Evolutionary conservation across 345 rosid genomes (phyloP).

Genomic region (Ailanthus altissimus): DNA sequence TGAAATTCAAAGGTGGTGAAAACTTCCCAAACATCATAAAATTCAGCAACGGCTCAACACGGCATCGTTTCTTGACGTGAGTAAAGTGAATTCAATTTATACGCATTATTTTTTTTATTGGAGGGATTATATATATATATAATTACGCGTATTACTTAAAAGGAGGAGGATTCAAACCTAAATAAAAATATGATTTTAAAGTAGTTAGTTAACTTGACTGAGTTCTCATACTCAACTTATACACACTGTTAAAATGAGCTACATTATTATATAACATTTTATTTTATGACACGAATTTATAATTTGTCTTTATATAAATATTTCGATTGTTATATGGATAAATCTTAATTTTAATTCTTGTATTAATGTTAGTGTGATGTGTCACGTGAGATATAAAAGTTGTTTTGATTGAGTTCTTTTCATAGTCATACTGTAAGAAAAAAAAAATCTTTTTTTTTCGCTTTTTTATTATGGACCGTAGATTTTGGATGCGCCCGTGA

Average conservation of each 20-base stretch:
- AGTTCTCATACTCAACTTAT: too few relatives aligned
- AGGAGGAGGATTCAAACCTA: too few relatives aligned
- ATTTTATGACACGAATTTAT: too few relatives aligned
- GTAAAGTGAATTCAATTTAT: not conserved
- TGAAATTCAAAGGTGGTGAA: not conserved
- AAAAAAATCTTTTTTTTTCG: not conserved
- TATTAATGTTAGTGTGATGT: not conserved
- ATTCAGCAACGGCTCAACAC: not conserved
- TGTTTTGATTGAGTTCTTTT: not conserved
- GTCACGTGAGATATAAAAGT: not conserved
- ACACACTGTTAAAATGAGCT: too few relatives aligned
- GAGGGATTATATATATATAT: too few relatives aligned
- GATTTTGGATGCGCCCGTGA: constrained; percentile 47
- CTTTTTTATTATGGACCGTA: constrained; percentile 20
- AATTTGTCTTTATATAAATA: too few relatives aligned
- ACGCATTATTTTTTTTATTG: too few relatives aligned
- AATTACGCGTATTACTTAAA: too few relatives aligned
- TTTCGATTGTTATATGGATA: not conserved
- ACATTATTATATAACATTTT: too few relatives aligned
- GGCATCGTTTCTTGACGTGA: not conserved
- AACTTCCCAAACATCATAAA: not conserved
- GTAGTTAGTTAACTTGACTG: too few relatives aligned
- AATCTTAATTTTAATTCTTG: not conserved
- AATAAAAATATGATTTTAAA: too few relatives aligned
- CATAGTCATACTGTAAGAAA: not conserved